Evolutionary conservation across 1,284 basidiomycete species (phyloP).

Genomic region (Rhodotorula sp.): DNA sequence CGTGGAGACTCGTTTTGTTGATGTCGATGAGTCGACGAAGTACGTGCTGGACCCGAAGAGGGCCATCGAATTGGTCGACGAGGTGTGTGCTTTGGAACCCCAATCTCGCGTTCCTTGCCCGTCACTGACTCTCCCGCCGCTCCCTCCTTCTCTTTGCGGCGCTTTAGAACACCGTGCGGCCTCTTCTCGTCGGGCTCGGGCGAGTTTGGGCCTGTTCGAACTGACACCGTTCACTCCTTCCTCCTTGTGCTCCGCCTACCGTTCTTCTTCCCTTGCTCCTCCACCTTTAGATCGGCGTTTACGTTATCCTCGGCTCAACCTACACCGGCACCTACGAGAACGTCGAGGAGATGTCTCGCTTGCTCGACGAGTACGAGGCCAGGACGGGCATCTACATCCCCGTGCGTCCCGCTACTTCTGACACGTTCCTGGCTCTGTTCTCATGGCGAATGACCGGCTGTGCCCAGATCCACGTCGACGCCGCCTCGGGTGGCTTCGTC

Average conservation of each 20-base stretch:
- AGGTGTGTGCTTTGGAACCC: conserved; percentile 49
- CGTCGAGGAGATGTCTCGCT: conserved; percentile 78
- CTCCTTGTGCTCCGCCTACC: neutral
- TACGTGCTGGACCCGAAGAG: conserved; percentile 81
- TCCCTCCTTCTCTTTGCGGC: no score
- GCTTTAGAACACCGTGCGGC: conserved; percentile 2
- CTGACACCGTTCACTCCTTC: neutral
- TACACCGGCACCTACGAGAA: conserved; percentile 94
- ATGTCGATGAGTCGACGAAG: conserved; percentile 66
- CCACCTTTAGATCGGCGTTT: conserved; percentile 52
- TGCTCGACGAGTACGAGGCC: conserved; percentile 82
- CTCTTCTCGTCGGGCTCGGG: no score
- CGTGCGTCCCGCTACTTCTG: neutral
- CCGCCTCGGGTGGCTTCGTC: conserved; percentile 59
- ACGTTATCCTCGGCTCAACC: conserved; percentile 72
- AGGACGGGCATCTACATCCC: conserved; percentile 62
- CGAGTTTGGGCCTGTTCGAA: no score
- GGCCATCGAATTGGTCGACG: conserved; percentile 83
- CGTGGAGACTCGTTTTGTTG: conserved; percentile 75
- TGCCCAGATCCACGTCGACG: conserved; percentile 70
- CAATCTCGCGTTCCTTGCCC: conserved; percentile 20
- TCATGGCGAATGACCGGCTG: neutral
- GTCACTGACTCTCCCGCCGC: neutral
- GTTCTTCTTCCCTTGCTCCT: neutral
- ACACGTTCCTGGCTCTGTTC: neutral